These are phyloP conservation scores for Geranium rotundifolium DNA, from an alignment of 345 rosid genomes.

Conservation along the genomic window DNA sequence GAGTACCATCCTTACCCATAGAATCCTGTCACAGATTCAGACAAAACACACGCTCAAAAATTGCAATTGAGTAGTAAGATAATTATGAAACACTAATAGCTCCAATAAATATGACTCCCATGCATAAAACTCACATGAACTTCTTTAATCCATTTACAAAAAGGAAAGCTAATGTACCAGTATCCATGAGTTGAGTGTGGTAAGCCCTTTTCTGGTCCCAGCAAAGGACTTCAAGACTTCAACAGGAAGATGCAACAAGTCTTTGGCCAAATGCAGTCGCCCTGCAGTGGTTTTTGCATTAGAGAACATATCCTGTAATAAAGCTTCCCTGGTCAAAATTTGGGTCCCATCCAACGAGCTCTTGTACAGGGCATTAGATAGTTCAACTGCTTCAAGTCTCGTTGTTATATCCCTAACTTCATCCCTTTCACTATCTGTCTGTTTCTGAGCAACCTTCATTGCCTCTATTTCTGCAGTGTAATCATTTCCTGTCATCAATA, in stretches of 20 bases:
- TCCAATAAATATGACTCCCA: background rate
- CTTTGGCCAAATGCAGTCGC: slow-evolving; percentile 81
- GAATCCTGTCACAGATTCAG: slow-evolving; percentile 56
- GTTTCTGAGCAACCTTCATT: slow-evolving; percentile 72
- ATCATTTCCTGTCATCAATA: slow-evolving; percentile 78
- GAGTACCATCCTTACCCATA: slow-evolving; percentile 98
- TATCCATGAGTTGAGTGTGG: slow-evolving; percentile 90
- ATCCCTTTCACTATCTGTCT: slow-evolving; percentile 72
- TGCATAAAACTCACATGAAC: background rate
- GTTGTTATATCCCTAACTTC: slow-evolving; percentile 87
- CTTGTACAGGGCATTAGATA: slow-evolving; percentile 65
- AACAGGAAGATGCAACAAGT: slow-evolving; percentile 70
- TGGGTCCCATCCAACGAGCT: slow-evolving; percentile 51
- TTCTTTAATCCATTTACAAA: background rate
- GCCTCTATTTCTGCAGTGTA: slow-evolving; percentile 85
- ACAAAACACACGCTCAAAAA: background rate
- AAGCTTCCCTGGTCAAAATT: slow-evolving; percentile 62
- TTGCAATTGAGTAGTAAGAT: background rate
- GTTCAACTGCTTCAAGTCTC: slow-evolving; percentile 89
- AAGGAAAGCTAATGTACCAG: slow-evolving; percentile 47
- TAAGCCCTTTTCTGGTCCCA: slow-evolving; percentile 85
- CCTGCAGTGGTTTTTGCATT: slow-evolving; percentile 80
- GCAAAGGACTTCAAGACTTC: slow-evolving; percentile 86
- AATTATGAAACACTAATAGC: background rate
- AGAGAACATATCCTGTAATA: slow-evolving; percentile 80